Evolutionary conservation across 306 rosid species (phyloP), one percentile per base, ranked within the genome.

Genomic region (Abrus pulchellus): DNA sequence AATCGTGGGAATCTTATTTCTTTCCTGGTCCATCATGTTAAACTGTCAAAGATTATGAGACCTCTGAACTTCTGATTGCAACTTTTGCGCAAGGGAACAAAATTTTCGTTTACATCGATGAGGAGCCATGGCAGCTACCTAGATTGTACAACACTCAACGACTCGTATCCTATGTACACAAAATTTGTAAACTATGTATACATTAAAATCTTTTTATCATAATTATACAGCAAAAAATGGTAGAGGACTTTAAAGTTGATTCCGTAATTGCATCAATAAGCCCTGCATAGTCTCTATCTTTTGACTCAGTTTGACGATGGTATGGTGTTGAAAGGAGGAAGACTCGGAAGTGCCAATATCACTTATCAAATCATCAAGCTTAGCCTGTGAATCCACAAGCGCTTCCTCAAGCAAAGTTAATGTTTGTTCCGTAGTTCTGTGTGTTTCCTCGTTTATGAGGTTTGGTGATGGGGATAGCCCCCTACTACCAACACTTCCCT

Each of bases 391-490:
- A 62, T 92, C 97, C 43, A 62, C 27, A 63, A 91, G 84, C 1
- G 85, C 90, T 85, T 90, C 94, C 82, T 92, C 97, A 14, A 94
- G 92, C 28, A 81, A 86, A 47, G 89, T 83, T 75, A 92, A 86
- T 13, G 95, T 94, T 13, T 89, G 87, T 68, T 94, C 94, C 57
- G 84, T 14, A 9, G 83, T 60, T 60, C 76, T 86, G 68, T 62
- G 72, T 3, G 91, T 72, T 85, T 87, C 84, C 86, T 84, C 94
- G 32, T 62, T 77, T 44, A 82, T 65, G 72, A 68, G 68, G 86
- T 64, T 70, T 62, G 90, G 75, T 10, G 75, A 61, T 10, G 89
- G 94, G 85, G 94, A 72, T 48, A 75, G 71, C 77, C 89, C 90
- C 44, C 84, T 72, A 61, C 91, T 85, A 72, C 82, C 73, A 62